Conservation (phyloP, 495 filamentous ascomycete genomes). For the Tetracladium setigerum region DNA sequence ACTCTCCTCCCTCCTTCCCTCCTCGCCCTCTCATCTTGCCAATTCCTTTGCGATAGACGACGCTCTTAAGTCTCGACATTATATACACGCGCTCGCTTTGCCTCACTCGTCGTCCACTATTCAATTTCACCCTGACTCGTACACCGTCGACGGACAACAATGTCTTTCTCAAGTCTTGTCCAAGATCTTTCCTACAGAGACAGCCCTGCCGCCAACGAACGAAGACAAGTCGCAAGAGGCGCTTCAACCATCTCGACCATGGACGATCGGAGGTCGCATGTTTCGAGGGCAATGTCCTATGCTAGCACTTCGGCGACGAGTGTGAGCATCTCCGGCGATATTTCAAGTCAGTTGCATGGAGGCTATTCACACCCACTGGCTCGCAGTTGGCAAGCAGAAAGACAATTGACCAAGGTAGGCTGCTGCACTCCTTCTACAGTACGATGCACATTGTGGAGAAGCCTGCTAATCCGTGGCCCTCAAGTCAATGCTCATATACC, state of each 20-base stretch:
- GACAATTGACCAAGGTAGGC: conserved; percentile 88
- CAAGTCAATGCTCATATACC: conserved; percentile 96
- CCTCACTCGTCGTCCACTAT: conserved; percentile 2
- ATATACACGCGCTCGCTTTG: background rate
- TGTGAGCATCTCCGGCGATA: conserved; percentile 86
- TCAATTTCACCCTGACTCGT: conserved; percentile 1
- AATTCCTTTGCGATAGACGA: too few relatives aligned
- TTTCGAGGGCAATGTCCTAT: conserved; percentile 71
- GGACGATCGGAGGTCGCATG: conserved; percentile 57
- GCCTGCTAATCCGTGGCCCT: background rate
- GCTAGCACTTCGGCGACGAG: conserved; percentile 87
- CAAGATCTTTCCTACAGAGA: conserved; percentile 74
- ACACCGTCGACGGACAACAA: conserved; percentile 26
- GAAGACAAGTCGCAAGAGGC: conserved; percentile 24
- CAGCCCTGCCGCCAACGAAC: conserved; percentile 38
- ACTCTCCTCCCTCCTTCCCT: background rate
- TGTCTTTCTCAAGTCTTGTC: conserved; percentile 90
- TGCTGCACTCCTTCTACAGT: background rate
- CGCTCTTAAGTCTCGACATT: background rate
- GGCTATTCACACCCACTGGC: conserved; percentile 91
- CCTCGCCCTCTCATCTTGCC: background rate
- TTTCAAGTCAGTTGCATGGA: conserved; percentile 89
- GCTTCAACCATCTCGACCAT: conserved; percentile 39
- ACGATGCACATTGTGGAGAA: background rate
- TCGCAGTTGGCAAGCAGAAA: conserved; percentile 90